Conservation (phyloP, 1,139 yeast species). For the Protomyces inouyei region DNA sequence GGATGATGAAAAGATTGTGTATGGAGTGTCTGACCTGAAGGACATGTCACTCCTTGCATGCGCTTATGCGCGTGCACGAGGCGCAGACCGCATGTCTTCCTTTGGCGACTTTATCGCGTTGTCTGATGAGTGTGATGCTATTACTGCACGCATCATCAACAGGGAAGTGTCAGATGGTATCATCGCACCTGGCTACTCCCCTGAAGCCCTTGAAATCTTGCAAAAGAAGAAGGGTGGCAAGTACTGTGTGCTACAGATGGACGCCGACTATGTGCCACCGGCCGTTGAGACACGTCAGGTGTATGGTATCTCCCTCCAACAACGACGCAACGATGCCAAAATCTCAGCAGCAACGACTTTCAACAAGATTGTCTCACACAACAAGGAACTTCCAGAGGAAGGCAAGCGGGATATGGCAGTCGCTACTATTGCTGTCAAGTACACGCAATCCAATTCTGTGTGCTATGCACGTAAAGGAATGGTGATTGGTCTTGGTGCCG, state of each 20-base stretch:
- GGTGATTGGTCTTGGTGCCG: conserved; percentile 98
- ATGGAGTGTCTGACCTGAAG: conserved; percentile 81
- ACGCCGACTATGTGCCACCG: conserved; percentile 86
- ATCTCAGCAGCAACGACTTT: conserved; percentile 72
- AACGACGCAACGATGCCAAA: conserved; percentile 95
- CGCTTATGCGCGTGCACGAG: conserved; percentile 98
- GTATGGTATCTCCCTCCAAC: conserved; percentile 89
- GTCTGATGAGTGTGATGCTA: conserved; percentile 89
- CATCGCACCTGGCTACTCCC: conserved; percentile 93
- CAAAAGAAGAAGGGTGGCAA: conserved; percentile 94
- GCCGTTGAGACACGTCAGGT: conserved; percentile 85
- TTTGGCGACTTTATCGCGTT: conserved; percentile 98
- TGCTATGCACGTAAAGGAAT: conserved; percentile 98
- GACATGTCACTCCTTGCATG: conserved; percentile 85
- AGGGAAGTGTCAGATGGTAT: conserved; percentile 98
- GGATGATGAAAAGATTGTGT: conserved; percentile 87
- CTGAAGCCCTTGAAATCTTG: conserved; percentile 83
- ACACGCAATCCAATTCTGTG: conserved; percentile 96
- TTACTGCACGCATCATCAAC: conserved; percentile 94
- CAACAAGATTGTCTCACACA: conserved; percentile 83
- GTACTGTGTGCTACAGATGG: conserved; percentile 88
- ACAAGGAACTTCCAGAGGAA: conserved; percentile 83
- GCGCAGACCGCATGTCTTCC: conserved; percentile 99
- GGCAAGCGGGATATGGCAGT: conserved; percentile 90
- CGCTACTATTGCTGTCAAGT: conserved; percentile 93